These are phyloP conservation scores for Chaetomiaceae sp. DNA, from an alignment of 2,329 filamentous ascomycete genomes.

Conservation along the genomic window DNA sequence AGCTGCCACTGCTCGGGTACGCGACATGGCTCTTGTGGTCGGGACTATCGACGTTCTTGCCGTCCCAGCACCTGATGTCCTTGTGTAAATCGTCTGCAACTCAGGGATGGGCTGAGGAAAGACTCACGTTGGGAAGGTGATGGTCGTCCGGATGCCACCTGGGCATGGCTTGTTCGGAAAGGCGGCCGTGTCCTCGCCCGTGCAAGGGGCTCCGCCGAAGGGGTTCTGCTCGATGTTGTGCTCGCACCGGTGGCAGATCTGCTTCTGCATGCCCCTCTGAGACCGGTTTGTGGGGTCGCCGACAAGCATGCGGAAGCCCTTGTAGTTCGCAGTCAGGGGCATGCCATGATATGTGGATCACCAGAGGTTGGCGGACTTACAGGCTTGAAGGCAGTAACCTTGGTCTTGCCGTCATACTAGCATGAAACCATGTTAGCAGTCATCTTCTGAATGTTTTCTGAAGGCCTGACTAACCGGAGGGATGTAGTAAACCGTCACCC, in stretches of 20 bases:
- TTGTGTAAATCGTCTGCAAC: too few relatives aligned
- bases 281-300: too few relatives aligned
- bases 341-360: too few relatives aligned
- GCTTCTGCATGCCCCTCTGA: conserved; percentile 13
- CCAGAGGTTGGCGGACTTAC: too few relatives aligned
- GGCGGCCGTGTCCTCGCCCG: conserved; percentile 35
- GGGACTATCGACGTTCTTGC: conserved; percentile 42
- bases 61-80: too few relatives aligned
- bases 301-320: conserved; percentile 30
- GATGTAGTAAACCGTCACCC: conserved; percentile 25
- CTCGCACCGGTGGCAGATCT: conserved; percentile 30
- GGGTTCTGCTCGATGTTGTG: conserved; percentile 30
- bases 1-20: conserved; percentile 8
- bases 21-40: conserved; percentile 36
- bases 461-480: too few relatives aligned
- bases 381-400: conserved; percentile 39
- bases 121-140: conserved; percentile 40
- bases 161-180: conserved; percentile 8
- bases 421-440: too few relatives aligned
- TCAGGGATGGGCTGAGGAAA: too few relatives aligned
- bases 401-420: conserved; percentile 28
- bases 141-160: conserved; percentile 10
- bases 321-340: too few relatives aligned
- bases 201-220: too few relatives aligned
- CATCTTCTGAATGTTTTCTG: too few relatives aligned